Conservation (phyloP, 192 early-diverging fungal species). For the Chytriomyces confervae region DNA sequence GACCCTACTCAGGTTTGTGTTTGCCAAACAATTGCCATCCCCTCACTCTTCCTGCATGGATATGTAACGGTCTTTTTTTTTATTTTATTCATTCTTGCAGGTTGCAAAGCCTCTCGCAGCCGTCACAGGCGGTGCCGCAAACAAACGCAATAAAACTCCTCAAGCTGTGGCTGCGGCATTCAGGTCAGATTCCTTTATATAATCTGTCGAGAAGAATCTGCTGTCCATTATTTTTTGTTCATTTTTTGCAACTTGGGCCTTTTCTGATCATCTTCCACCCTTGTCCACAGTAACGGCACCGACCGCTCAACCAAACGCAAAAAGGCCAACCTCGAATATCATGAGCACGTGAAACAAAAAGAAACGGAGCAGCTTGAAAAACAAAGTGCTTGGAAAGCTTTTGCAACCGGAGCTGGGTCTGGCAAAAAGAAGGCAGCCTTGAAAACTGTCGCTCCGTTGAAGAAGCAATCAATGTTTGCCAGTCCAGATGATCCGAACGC, state of each 20-base stretch:
- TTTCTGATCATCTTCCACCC: too few species aligned
- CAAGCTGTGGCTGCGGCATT: conserved; percentile 35
- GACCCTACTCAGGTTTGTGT: conserved; percentile 29
- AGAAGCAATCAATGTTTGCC: conserved; percentile 79
- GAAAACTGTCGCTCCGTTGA: conserved; percentile 46
- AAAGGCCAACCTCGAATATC: conserved; percentile 48
- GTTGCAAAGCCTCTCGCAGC: conserved; percentile 32
- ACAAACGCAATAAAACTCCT: conserved; percentile 31
- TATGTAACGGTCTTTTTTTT: neutral
- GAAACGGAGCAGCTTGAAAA: conserved; percentile 69
- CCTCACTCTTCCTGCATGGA: neutral
- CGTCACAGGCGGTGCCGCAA: conserved; percentile 29
- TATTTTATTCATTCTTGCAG: neutral
- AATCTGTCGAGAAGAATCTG: too few species aligned
- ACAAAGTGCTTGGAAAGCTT: conserved; percentile 76
- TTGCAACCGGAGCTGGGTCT: conserved; percentile 61
- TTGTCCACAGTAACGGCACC: conserved; percentile 31
- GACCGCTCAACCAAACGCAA: conserved; percentile 62
- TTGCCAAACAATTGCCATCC: neutral
- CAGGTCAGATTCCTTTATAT: conserved; percentile 7
- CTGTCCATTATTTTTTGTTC: too few species aligned
- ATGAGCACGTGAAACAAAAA: conserved; percentile 47
- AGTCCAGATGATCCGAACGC: conserved; percentile 81
- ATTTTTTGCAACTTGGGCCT: too few species aligned
- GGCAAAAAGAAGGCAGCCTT: conserved; percentile 55